These are phyloP conservation scores for Calonectria montana DNA, from an alignment of 2,329 filamentous ascomycete genomes.

Conservation along the genomic window DNA sequence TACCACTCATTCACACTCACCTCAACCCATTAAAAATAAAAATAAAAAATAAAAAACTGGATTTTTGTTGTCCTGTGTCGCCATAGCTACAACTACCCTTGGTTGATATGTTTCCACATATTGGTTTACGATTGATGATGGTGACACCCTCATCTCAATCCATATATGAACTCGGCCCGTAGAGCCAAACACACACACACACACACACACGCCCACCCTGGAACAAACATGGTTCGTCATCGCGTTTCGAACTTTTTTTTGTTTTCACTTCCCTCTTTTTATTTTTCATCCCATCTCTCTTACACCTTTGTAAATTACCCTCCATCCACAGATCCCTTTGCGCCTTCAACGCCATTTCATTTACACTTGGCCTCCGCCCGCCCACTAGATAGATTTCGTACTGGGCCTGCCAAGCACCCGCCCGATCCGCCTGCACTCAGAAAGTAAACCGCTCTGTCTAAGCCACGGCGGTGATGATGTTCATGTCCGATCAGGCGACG, in stretches of 20 bases:
- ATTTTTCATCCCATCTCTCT: slow-evolving; percentile 1
- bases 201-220: neutral
- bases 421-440: neutral
- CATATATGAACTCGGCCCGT: slow-evolving; percentile 12
- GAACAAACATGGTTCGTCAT: neutral
- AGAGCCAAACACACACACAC: neutral
- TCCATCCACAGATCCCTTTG: neutral
- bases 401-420: neutral
- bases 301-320: neutral
- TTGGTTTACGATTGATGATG: slow-evolving; percentile 6
- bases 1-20: neutral
- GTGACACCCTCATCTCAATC: slow-evolving; percentile 7
- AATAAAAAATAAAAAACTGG: no score
- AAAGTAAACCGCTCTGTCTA: neutral
- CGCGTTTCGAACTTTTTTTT: neutral
- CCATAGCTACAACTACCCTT: neutral
- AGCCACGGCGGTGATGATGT: slow-evolving; percentile 2
- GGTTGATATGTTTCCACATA: neutral
- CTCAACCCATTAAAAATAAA: no score
- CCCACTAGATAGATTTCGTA: neutral
- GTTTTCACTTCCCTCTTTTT: neutral
- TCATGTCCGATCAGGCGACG: slow-evolving; percentile 13
- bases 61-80: neutral
- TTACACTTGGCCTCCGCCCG: neutral
- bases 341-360: slow-evolving; percentile 5